Evolutionary conservation across 2,329 filamentous ascomycete species (phyloP).

Genomic region (Aureobasidium sp.): DNA sequence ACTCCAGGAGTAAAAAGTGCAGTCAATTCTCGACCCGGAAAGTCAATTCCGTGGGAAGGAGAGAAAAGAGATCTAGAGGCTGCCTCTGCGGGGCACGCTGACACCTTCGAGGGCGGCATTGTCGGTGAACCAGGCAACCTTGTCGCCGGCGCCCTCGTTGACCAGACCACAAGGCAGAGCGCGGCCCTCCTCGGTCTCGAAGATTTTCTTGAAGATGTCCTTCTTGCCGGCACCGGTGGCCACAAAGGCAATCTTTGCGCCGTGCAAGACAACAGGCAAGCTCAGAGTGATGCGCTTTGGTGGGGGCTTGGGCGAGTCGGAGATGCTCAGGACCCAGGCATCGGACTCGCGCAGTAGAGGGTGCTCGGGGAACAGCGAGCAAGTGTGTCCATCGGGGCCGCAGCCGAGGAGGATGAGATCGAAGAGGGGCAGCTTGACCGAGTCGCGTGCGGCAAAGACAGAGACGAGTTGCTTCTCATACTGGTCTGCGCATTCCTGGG

Average conservation of each 20-base stretch:
- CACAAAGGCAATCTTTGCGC: conserved; percentile 80
- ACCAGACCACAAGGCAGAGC: conserved; percentile 80
- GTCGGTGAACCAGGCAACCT: conserved; percentile 94
- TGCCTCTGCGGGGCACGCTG: conserved; percentile 67
- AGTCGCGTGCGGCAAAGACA: conserved; percentile 85
- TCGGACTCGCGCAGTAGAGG: conserved; percentile 75
- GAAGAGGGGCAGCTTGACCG: conserved; percentile 89
- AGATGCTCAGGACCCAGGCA: conserved; percentile 88
- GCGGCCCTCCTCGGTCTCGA: conserved; percentile 65
- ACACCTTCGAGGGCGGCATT: conserved; percentile 79
- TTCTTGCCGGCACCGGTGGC: conserved; percentile 86
- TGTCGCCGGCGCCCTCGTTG: conserved; percentile 75
- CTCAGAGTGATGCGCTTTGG: conserved; percentile 85
- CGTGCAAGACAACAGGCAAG: conserved; percentile 82
- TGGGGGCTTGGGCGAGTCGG: conserved; percentile 92
- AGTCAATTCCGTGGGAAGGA: neutral
- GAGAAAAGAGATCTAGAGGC: conserved; percentile 35
- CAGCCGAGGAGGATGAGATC: conserved; percentile 90
- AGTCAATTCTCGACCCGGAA: neutral
- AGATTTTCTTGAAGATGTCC: conserved; percentile 86
- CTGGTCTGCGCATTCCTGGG: conserved; percentile 85
- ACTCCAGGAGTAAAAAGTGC: neutral
- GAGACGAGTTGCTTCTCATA: conserved; percentile 85
- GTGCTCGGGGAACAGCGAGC: conserved; percentile 90
- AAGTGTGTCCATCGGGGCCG: conserved; percentile 94